A percentile compares a stretch with the other conserved stretches of the same genome.
phyloP scores from a whole-genome alignment of 164 flowering plant species.

The Berberis thunbergii region DNA sequence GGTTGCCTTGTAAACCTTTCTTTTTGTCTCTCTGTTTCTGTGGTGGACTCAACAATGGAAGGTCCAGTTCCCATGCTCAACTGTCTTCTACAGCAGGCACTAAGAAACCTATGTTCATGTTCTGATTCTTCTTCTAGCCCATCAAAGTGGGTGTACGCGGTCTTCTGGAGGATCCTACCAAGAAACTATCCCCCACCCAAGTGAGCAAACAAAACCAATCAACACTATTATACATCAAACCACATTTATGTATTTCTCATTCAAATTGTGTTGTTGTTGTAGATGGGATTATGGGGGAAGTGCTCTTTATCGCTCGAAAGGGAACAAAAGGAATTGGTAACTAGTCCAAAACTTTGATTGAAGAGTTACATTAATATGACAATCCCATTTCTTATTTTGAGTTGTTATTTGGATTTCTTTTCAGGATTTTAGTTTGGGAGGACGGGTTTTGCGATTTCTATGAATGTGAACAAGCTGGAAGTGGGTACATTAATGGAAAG shows the following conservation, averaged over 20 bases:
- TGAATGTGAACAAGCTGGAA: constrained; percentile 47
- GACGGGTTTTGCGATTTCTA: constrained; percentile 70
- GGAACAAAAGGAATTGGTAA: constrained; percentile 83
- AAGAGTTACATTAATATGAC: not conserved
- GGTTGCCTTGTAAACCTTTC: not conserved
- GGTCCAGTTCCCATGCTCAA: not conserved
- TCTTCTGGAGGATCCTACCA: constrained; percentile 1
- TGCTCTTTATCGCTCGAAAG: constrained; percentile 59
- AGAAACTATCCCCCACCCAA: not conserved
- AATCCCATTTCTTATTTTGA: constrained; percentile 9
- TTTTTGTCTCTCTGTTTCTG: not conserved
- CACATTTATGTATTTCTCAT: not conserved
- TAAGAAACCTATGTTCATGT: not conserved
- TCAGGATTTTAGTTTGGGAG: constrained; percentile 88
- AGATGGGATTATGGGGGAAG: constrained; percentile 80
- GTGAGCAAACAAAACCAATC: not conserved
- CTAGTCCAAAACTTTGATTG: not conserved
- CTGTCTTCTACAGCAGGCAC: not conserved
- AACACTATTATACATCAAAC: not conserved
- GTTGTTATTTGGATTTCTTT: constrained; percentile 11
- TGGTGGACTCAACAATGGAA: not conserved
- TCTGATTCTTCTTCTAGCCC: not conserved
- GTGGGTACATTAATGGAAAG: constrained; percentile 31
- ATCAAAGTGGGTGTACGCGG: not conserved
- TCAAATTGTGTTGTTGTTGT: constrained; percentile 19